These are phyloP conservation scores for Brassica hybrid DNA, from an alignment of 441 rosid genomes.

Conservation along the genomic window DNA sequence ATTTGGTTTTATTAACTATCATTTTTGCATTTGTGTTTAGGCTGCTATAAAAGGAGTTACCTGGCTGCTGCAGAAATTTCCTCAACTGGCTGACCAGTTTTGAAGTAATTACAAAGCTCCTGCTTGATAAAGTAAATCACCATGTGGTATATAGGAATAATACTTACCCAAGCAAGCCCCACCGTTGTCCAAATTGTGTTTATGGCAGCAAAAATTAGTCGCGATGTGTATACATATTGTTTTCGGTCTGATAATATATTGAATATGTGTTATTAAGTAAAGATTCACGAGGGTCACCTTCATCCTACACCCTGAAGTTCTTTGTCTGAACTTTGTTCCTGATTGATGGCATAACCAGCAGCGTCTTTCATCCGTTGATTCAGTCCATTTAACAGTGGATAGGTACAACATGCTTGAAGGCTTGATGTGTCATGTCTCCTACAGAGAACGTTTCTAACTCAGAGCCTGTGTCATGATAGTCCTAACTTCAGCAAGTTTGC, in stretches of 20 bases:
- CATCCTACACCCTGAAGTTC: slow-evolving; percentile 43
- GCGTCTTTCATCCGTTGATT: slow-evolving; percentile 47
- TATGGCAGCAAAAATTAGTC: neutral
- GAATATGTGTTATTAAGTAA: slow-evolving; percentile 1
- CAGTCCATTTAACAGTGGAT: slow-evolving; percentile 56
- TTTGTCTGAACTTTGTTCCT: slow-evolving; percentile 28
- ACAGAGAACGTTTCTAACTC: too few relatives aligned
- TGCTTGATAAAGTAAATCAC: slow-evolving; percentile 17
- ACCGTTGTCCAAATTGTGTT: slow-evolving; percentile 8
- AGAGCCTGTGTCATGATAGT: too few relatives aligned
- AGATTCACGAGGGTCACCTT: slow-evolving; percentile 12
- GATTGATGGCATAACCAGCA: slow-evolving; percentile 38
- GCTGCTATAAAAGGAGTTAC: slow-evolving; percentile 67
- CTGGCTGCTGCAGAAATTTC: slow-evolving; percentile 75
- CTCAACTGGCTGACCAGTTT: slow-evolving; percentile 59
- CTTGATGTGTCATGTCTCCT: too few relatives aligned
- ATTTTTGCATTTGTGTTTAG: slow-evolving; percentile 40
- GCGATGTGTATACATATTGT: slow-evolving; percentile 15
- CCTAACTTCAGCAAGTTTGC: slow-evolving; percentile 56
- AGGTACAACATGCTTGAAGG: slow-evolving; percentile 47
- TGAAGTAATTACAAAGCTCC: slow-evolving; percentile 22
- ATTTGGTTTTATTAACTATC: neutral
- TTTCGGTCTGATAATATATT: slow-evolving; percentile 5
- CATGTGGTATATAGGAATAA: slow-evolving; percentile 11
- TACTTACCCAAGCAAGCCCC: slow-evolving; percentile 10